Evolutionary conservation across 495 filamentous ascomycete species (phyloP), one percentile per base, ranked within the genome.

Genomic region (Pseudoneurospora amorphoporcata): DNA sequence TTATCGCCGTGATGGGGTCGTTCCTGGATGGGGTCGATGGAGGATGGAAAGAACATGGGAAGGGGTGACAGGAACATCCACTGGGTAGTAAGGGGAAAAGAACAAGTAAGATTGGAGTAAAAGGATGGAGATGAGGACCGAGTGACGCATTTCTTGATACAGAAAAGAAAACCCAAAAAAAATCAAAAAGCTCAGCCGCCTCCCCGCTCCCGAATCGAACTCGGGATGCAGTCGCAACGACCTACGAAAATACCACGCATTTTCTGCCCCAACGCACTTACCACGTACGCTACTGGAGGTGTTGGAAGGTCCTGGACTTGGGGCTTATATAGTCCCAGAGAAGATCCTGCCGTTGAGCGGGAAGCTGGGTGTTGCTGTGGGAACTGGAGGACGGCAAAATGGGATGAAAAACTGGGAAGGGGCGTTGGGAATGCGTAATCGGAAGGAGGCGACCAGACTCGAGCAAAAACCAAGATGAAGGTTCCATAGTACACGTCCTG

Each of bases 1-100:
- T 53, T 77, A 8, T 72, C 74, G 8, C 71, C 74, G 72, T 75
- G 65, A 45, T 8, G n/a, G 39, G 38, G 35, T 12, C 17, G 39
- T 2, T 23, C 23, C 23, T 10, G 17, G 42, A 7, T 53, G 42
- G 12, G 17, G 71, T 42, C 5, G 23, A 12, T 17, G 10, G 29
- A 37, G n/a, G 10, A 71, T 72, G n/a, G 39, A 16, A 10, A 5
- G 68, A 32, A 1, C n/a, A 58, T 14, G 23, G 12, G 47, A 61
- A 61, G n/a, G 42, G 17, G 42, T 23, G 19, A 6, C 29, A 10
- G 45, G 45, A 53, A 53, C 5, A 5, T 37, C 35, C 35, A 37
- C 23, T 23, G 42, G 17, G 8, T 37, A 37, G 8, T 17, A 17
- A n/a, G 12, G 9, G 4, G 45, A 53, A 53, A 53, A 53, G 19